phyloP scores from a whole-genome alignment of 805 yeast genomes.

The Metschnikowia proteae region DNA sequence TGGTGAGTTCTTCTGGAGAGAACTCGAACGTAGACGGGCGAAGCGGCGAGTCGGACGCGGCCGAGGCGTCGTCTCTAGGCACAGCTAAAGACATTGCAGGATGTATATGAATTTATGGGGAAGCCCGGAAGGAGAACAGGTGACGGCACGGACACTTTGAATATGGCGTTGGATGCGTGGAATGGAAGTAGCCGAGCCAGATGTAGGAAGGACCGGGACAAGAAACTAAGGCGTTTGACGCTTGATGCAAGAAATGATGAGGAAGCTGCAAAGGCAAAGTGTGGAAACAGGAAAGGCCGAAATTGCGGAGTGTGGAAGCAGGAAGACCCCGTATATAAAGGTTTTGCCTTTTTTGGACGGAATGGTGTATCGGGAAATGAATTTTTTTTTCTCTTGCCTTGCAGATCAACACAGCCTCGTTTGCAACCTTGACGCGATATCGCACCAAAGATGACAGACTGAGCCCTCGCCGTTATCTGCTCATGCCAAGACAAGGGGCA shows the following conservation, averaged over 20 bases:
- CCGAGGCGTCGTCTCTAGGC: constrained; percentile 16
- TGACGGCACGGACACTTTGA: neutral
- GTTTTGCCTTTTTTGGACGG: constrained; percentile 3
- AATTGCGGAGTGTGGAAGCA: neutral
- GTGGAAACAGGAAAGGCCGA: neutral
- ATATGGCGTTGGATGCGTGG: no score
- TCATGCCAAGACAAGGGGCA: neutral
- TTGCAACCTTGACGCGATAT: constrained; percentile 13
- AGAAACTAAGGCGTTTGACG: neutral
- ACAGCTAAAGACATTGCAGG: constrained; percentile 16
- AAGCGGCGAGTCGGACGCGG: constrained; percentile 16
- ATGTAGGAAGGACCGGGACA: neutral
- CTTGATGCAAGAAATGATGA: neutral
- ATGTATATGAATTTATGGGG: neutral
- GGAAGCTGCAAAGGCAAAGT: neutral
- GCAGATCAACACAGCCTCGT: constrained; percentile 16
- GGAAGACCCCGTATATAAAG: constrained; percentile 3
- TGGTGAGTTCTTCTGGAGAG: constrained; percentile 34
- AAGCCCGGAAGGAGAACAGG: neutral
- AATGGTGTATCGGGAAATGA: neutral
- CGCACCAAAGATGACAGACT: neutral
- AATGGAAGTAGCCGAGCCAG: no score
- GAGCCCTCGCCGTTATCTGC: constrained; percentile 1
- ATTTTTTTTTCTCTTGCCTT: constrained; percentile 8
- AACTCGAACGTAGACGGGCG: constrained; percentile 15